A percentile compares a stretch with the other conserved stretches of the same genome.
Evolutionary conservation across 352 stramenopile species (phyloP).

Genomic region (Phytophthora podocarpi): DNA sequence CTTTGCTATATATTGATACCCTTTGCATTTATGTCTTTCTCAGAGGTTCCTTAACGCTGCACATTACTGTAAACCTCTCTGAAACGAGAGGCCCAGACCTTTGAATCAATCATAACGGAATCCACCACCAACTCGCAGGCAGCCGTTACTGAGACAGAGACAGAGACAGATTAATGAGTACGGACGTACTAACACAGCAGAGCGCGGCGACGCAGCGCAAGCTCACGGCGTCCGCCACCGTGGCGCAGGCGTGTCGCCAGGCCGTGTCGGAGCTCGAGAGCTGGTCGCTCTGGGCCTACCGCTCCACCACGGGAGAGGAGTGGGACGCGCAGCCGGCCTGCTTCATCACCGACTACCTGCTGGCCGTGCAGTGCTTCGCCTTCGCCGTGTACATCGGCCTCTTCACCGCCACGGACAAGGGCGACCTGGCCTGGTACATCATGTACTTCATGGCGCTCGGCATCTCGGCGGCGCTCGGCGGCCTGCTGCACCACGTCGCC

Average conservation of each 20-base stretch:
- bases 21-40: too few species aligned
- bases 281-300: slow-evolving; percentile 83
- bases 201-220: slow-evolving; percentile 18
- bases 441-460: slow-evolving; percentile 89
- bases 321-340: slow-evolving; percentile 88
- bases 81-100: too few species aligned
- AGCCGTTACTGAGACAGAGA: background rate
- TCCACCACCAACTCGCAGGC: slow-evolving; percentile 8
- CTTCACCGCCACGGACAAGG: slow-evolving; percentile 62
- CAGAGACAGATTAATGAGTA: slow-evolving; percentile 12
- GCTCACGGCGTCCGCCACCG: slow-evolving; percentile 25
- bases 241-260: slow-evolving; percentile 67
- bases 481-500: slow-evolving; percentile 80
- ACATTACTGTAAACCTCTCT: too few species aligned
- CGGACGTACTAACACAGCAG: slow-evolving; percentile 16
- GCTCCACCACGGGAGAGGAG: slow-evolving; percentile 73
- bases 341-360: slow-evolving; percentile 89
- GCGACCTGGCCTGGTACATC: slow-evolving; percentile 72
- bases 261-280: slow-evolving; percentile 76
- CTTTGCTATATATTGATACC: too few species aligned
- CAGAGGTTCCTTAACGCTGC: too few species aligned
- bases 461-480: slow-evolving; percentile 77
- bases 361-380: slow-evolving; percentile 84
- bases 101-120: too few species aligned
- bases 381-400: slow-evolving; percentile 82